Conservation (phyloP, 2,329 filamentous ascomycete species). For the Neofusicoccum laricinum region DNA sequence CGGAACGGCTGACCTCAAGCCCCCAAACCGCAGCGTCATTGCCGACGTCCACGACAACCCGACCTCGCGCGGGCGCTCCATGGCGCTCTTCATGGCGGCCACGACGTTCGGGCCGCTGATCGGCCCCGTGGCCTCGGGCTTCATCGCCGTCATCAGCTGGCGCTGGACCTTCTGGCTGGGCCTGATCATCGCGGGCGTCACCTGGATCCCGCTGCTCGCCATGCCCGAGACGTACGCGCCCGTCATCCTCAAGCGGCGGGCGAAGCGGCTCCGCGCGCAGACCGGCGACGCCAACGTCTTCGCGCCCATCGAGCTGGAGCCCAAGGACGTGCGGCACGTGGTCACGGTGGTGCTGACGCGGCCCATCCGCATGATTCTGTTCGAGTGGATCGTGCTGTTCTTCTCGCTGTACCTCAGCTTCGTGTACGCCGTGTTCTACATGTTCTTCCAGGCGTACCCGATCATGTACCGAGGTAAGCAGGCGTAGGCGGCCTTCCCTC, state of each 20-base stretch:
- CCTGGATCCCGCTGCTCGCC: slow-evolving; percentile 59
- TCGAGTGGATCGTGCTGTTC: slow-evolving; percentile 70
- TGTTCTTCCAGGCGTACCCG: slow-evolving; percentile 73
- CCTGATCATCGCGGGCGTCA: slow-evolving; percentile 64
- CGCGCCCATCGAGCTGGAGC: slow-evolving; percentile 63
- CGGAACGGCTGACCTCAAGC: not conserved
- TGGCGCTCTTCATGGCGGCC: slow-evolving; percentile 63
- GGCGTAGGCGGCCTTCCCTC: no score
- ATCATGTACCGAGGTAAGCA: slow-evolving; percentile 58
- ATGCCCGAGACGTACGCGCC: slow-evolving; percentile 55
- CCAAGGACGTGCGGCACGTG: slow-evolving; percentile 56
- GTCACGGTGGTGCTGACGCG: slow-evolving; percentile 68
- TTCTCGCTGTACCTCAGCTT: slow-evolving; percentile 67
- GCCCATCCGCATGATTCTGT: slow-evolving; percentile 70
- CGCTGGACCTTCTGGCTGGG: slow-evolving; percentile 70
- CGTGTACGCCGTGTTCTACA: slow-evolving; percentile 64
- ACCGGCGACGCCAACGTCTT: slow-evolving; percentile 53
- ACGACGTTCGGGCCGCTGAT: slow-evolving; percentile 55
- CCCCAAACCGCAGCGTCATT: slow-evolving; percentile 48
- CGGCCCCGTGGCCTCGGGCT: slow-evolving; percentile 61
- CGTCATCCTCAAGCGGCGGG: slow-evolving; percentile 49
- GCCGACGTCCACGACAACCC: slow-evolving; percentile 64
- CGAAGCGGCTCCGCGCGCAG: slow-evolving; percentile 55
- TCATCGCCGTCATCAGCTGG: slow-evolving; percentile 61
- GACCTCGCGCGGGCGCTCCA: slow-evolving; percentile 55